These are phyloP conservation scores for Xylariaceae sp. DNA, from an alignment of 2,329 filamentous ascomycete species.

Conservation along the genomic window DNA sequence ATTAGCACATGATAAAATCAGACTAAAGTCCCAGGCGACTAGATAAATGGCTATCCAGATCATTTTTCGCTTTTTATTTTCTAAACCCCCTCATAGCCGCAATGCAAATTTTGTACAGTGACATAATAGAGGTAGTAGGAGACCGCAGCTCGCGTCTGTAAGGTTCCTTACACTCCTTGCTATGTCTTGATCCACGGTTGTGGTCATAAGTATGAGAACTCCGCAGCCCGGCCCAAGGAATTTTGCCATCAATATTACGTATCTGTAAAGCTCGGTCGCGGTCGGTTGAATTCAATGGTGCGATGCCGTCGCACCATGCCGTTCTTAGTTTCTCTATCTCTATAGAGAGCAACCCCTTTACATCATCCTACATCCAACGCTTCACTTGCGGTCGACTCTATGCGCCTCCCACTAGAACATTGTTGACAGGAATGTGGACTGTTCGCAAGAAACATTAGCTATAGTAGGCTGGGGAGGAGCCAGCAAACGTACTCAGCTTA, in stretches of 20 bases:
- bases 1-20: background rate
- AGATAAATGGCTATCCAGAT: background rate
- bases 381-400: conserved; percentile 42
- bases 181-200: conserved; percentile 1
- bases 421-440: conserved; percentile 75
- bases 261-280: background rate
- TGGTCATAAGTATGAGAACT: background rate
- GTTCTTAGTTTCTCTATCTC: background rate
- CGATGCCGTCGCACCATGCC: background rate
- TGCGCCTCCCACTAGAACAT: conserved; percentile 71
- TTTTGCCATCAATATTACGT: conserved; percentile 18
- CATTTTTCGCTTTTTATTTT: conserved; percentile 5
- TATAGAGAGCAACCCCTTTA: background rate
- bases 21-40: background rate
- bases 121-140: conserved; percentile 22
- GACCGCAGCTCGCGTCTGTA: background rate
- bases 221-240: background rate
- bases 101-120: conserved; percentile 35
- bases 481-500: conserved; percentile 63
- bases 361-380: conserved; percentile 1
- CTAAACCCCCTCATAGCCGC: conserved; percentile 7
- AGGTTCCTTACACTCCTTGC: background rate
- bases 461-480: background rate
- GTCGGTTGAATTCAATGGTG: conserved; percentile 3
- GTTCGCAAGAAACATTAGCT: conserved; percentile 1